These are phyloP conservation scores for Penicillium sp. DNA, from an alignment of 2,329 filamentous ascomycete species.

Conservation along the genomic window DNA sequence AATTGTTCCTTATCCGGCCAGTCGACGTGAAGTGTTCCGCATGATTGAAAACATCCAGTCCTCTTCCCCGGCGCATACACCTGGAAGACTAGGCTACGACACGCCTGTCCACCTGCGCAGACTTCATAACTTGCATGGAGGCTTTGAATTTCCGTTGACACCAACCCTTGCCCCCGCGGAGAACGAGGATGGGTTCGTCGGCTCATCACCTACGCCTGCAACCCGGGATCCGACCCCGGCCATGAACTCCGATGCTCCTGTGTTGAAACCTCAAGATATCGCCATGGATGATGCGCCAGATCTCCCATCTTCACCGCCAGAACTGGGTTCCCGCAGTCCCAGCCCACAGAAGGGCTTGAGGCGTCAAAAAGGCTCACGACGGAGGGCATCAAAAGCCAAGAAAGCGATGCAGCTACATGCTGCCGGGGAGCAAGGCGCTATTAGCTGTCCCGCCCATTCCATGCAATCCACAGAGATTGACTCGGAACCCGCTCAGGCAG, in stretches of 20 bases:
- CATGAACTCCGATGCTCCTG: conserved; percentile 30
- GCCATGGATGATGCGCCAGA: conserved; percentile 22
- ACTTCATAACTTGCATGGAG: conserved; percentile 24
- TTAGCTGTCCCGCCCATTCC: conserved; percentile 9
- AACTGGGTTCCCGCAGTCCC: conserved; percentile 23
- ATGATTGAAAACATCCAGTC: conserved; percentile 69
- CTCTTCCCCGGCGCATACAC: conserved; percentile 31
- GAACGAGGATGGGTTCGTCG: conserved; percentile 48
- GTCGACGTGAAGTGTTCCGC: conserved; percentile 60
- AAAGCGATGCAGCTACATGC: conserved; percentile 8
- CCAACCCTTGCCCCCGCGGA: conserved; percentile 43
- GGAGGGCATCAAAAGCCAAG: conserved; percentile 14
- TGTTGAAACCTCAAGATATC: conserved; percentile 28
- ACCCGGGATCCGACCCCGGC: conserved; percentile 34
- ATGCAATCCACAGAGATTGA: not conserved
- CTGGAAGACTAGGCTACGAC: conserved; percentile 26
- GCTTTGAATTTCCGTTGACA: conserved; percentile 37
- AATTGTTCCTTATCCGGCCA: conserved; percentile 65
- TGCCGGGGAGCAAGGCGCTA: conserved; percentile 3
- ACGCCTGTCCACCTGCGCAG: conserved; percentile 31
- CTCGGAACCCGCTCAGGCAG: conserved; percentile 5
- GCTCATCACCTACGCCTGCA: conserved; percentile 54
- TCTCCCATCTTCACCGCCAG: conserved; percentile 38
- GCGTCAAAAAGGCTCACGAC: conserved; percentile 9
- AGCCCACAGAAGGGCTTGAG: conserved; percentile 17